Evolutionary conservation across 768 basidiomycete species (phyloP), one percentile per base, ranked within the genome.

Genomic region (Mycena indigotica): DNA sequence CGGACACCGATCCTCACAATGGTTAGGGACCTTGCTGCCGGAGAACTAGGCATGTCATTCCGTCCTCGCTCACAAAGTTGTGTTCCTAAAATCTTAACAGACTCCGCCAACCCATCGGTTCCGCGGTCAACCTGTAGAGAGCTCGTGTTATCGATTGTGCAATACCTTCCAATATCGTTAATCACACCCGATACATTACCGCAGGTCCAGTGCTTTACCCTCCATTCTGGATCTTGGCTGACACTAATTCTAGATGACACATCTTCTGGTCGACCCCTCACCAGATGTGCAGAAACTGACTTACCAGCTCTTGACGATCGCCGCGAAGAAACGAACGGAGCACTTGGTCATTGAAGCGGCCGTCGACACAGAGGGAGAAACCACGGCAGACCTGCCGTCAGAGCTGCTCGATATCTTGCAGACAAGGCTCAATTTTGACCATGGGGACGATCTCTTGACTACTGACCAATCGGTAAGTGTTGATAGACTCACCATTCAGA

Each of bases 261-360:
- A 92, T 66, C 77, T 97, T 5, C 73, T 98, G 17, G 77, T 76
- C 17, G 91, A 95, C 79, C 17, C 78, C 66, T 81, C 79, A 1
- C 54, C 64, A 3, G 78, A 83, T 23, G 86, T 94, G 2, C 93
- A 95, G 67, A 84, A 84, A 67, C 86, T 88, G 75, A 84, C 89
- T 0, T 94, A 95, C 67, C 77, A 81, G 41, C 77, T 97, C 2
- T 77, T 96, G 24, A 81, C 78, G 30, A 77, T 77, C 44, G 88
- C 91, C 12, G 87, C 93, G 19, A 76, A 77, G 62, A 88, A 85
- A 66, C 80, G 84, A 30, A 96, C 95, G 0, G 89, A 95, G 54
- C 73, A 90, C 56, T 77, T 95, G 40, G 93, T 97, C 25, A 84
- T 98, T 32, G 93, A 98, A 66, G 87, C 88, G 2, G 91, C 86